These are phyloP conservation scores for Trichophaea hybrida DNA, from an alignment of 2,329 filamentous ascomycete species.

Conservation along the genomic window DNA sequence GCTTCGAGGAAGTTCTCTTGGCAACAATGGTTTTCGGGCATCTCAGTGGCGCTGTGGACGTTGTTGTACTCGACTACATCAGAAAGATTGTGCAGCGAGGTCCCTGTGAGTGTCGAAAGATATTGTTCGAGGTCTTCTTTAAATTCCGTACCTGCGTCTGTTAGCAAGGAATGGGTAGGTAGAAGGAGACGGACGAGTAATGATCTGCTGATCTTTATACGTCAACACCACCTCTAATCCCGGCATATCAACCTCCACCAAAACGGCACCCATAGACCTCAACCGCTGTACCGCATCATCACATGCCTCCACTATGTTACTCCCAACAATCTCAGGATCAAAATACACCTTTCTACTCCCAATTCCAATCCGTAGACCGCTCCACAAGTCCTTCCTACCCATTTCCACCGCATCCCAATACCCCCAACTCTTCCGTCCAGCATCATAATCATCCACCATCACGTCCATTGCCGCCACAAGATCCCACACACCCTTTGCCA, in stretches of 20 bases:
- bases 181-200: neutral
- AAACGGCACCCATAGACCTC: neutral
- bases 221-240: neutral
- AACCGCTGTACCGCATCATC: neutral
- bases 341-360: constrained; percentile 1
- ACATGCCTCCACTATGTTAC: constrained; percentile 2
- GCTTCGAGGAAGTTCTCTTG: constrained; percentile 8
- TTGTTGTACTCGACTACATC: constrained; percentile 9
- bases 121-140: neutral
- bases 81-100: constrained; percentile 4
- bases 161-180: neutral
- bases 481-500: constrained; percentile 25
- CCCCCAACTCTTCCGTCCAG: neutral
- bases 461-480: constrained; percentile 12
- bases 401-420: constrained; percentile 6
- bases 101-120: constrained; percentile 2
- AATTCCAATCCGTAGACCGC: constrained; percentile 7
- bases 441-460: constrained; percentile 5
- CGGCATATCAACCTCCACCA: constrained; percentile 5
- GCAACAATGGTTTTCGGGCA: constrained; percentile 9
- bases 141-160: constrained; percentile 5
- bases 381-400: neutral
- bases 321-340: neutral
- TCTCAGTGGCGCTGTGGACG: neutral
- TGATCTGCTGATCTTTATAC: neutral